These are phyloP conservation scores for Heritiera fomes DNA, from an alignment of 345 rosid species.

Conservation along the genomic window DNA sequence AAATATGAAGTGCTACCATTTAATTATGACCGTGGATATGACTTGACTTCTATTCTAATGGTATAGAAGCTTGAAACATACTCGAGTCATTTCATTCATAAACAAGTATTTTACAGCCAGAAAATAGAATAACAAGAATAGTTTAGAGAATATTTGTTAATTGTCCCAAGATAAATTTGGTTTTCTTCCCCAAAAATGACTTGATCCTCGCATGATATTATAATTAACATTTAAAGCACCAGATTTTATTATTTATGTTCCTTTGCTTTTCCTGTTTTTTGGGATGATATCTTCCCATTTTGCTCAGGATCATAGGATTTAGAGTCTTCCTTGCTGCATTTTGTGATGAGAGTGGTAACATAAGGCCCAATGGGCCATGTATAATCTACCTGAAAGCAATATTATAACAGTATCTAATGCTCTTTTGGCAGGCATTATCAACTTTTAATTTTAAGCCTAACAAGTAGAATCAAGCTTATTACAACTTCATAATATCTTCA, in stretches of 20 bases:
- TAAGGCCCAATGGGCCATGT: neutral
- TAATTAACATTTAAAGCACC: neutral
- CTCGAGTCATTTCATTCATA: neutral
- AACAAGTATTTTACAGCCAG: neutral
- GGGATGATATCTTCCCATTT: neutral
- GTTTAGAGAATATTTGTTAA: neutral
- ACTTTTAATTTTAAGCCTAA: neutral
- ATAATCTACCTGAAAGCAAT: neutral
- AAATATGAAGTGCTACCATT: neutral
- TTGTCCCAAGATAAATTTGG: neutral
- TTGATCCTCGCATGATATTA: neutral
- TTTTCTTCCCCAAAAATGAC: neutral
- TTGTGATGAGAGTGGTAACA: neutral
- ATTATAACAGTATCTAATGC: conserved; percentile 4
- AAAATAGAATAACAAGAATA: neutral
- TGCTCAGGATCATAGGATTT: neutral
- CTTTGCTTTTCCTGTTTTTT: neutral
- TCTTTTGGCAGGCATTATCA: neutral
- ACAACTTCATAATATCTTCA: conserved; percentile 6
- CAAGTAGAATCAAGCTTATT: neutral
- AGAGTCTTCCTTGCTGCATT: neutral
- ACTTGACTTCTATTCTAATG: neutral
- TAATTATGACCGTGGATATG: neutral
- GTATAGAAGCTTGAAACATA: neutral
- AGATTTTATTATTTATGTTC: neutral